These are phyloP conservation scores for Lolium perenne DNA, from an alignment of 176 grass and related monocot species.

Conservation along the genomic window DNA sequence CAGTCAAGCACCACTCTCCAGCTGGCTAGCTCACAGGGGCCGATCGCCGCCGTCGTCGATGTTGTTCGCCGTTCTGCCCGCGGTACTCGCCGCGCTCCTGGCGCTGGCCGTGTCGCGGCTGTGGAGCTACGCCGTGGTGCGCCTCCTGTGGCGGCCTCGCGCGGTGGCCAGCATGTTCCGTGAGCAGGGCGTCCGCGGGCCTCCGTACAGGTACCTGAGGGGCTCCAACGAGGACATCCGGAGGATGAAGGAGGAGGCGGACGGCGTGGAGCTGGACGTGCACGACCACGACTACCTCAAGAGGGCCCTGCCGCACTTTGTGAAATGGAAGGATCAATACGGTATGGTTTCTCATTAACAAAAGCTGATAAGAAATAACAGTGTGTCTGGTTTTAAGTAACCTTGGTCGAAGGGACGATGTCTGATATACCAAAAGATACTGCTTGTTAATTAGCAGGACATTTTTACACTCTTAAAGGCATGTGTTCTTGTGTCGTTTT, in stretches of 20 bases:
- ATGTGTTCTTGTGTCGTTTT: too few species aligned
- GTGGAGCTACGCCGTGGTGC: not conserved
- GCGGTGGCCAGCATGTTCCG: not conserved
- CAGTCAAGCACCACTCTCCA: not conserved
- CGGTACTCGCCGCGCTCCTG: not conserved
- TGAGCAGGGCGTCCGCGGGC: not conserved
- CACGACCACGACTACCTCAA: not conserved
- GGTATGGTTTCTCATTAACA: not conserved
- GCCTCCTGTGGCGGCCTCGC: not conserved
- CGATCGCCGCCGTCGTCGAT: not conserved
- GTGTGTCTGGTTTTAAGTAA: not conserved
- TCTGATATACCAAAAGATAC: not conserved
- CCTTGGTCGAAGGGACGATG: not conserved
- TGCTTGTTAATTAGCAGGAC: not conserved
- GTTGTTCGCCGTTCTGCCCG: not conserved
- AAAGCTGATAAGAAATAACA: not conserved
- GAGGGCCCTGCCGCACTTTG: not conserved
- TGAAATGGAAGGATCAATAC: not conserved
- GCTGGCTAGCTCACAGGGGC: not conserved
- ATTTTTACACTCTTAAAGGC: too few species aligned
- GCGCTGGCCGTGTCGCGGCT: not conserved
- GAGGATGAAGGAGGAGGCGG: constrained; percentile 1
- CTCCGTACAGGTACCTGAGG: not conserved
- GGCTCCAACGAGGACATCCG: not conserved
- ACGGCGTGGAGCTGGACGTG: not conserved